Percentiles rank a stretch among this genome's conserved stretches.
Evolutionary conservation across 169 alveolate species (phyloP).

Genomic region (Miamiensis avidus): DNA sequence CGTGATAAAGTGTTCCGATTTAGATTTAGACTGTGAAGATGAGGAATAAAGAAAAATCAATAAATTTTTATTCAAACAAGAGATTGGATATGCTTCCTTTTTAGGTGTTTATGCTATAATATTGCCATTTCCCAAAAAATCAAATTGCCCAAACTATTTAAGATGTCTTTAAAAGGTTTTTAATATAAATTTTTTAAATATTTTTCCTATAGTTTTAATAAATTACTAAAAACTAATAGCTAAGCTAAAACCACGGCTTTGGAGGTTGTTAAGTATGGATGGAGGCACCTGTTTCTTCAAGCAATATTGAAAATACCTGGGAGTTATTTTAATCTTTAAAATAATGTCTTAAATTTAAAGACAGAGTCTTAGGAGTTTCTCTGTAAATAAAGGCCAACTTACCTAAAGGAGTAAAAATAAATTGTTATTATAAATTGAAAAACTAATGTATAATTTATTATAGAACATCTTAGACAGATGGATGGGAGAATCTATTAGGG

Average conservation of each 20-base stretch:
- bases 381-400: too few species aligned
- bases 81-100: slow-evolving; percentile 29
- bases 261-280: background rate
- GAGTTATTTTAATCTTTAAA: background rate
- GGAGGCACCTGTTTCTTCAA: background rate
- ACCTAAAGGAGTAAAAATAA: background rate
- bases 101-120: slow-evolving; percentile 26
- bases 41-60: slow-evolving; percentile 9
- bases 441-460: background rate
- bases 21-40: background rate
- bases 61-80: slow-evolving; percentile 18
- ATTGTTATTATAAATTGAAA: background rate
- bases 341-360: background rate
- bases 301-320: background rate
- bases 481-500: slow-evolving; percentile 13
- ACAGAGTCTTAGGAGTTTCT: background rate
- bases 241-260: background rate
- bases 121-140: background rate
- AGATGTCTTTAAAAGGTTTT: background rate
- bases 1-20: background rate
- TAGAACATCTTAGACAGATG: slow-evolving; percentile 5
- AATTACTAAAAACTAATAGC: background rate
- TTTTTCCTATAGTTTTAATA: slow-evolving; percentile 1
- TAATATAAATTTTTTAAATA: background rate
- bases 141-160: background rate